These are phyloP conservation scores for Populus hybrid DNA, from an alignment of 441 rosid species.

Conservation along the genomic window DNA sequence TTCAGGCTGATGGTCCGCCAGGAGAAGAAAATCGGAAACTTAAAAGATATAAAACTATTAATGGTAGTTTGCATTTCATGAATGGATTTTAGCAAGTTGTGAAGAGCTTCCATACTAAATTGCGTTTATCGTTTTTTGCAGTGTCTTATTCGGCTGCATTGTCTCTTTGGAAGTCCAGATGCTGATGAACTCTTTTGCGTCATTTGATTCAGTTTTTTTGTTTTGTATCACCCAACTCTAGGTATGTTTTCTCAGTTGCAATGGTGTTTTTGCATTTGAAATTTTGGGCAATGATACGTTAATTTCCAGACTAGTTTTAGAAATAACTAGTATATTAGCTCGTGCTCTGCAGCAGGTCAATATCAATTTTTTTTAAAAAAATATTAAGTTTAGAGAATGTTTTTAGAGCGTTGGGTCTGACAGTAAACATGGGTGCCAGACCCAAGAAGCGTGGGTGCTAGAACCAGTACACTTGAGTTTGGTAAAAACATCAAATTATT, in stretches of 20 bases:
- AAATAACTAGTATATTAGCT: too few species aligned
- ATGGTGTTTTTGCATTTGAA: background rate
- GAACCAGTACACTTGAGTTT: too few species aligned
- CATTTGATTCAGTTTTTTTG: background rate
- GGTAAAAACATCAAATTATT: too few species aligned
- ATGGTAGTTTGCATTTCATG: background rate
- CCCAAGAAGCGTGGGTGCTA: too few species aligned
- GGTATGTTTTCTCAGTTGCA: background rate
- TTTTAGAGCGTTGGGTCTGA: too few species aligned
- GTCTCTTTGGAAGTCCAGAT: background rate
- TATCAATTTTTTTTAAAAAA: too few species aligned
- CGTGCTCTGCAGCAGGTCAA: fast-evolving
- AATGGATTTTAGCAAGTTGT: background rate
- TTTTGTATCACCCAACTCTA: background rate
- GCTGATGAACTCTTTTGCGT: background rate
- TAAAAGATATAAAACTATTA: background rate
- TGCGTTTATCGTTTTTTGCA: constrained; percentile 15
- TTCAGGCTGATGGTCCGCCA: background rate
- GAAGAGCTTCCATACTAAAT: background rate
- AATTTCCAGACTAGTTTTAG: background rate
- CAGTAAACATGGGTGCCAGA: too few species aligned
- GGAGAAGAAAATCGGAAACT: background rate
- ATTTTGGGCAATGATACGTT: background rate
- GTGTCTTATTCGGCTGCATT: constrained; percentile 1
- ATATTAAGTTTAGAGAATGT: too few species aligned